phyloP scores from a whole-genome alignment of 441 rosid genomes.

The Oxalis stricta region DNA sequence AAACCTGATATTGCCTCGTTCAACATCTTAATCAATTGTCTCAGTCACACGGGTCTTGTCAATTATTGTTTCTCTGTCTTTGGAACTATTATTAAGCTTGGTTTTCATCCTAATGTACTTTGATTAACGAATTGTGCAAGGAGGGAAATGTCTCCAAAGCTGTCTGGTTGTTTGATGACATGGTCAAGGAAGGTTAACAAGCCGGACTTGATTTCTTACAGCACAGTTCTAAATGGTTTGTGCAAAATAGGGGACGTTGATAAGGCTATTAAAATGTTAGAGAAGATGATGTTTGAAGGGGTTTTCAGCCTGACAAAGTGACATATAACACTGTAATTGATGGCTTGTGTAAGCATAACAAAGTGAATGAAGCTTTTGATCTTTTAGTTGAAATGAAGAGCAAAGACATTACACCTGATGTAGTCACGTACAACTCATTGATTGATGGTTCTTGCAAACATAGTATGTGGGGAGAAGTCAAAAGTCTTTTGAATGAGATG shows the following conservation, averaged over 20 bases:
- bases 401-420: slow-evolving; percentile 1
- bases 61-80: background rate
- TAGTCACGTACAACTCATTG: slow-evolving; percentile 6
- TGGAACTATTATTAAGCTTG: background rate
- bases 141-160: too few relatives aligned
- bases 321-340: too few relatives aligned
- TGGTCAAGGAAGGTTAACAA: slow-evolving; percentile 2
- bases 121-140: too few relatives aligned
- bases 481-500: slow-evolving; percentile 4
- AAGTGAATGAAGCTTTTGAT: background rate
- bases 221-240: slow-evolving; percentile 1
- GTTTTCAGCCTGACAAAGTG: background rate
- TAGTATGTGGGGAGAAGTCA: background rate
- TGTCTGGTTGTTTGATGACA: background rate
- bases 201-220: slow-evolving; percentile 9
- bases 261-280: slow-evolving; percentile 3
- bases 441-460: slow-evolving; percentile 8
- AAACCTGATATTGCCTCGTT: background rate
- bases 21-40: background rate
- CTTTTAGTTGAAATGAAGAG: slow-evolving; percentile 5
- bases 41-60: background rate
- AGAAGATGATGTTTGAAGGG: background rate
- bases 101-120: too few relatives aligned
- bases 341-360: too few relatives aligned
- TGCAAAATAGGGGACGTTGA: background rate